Conservation (phyloP, 1,284 basidiomycete genomes). For the Leccinum solheimii region DNA sequence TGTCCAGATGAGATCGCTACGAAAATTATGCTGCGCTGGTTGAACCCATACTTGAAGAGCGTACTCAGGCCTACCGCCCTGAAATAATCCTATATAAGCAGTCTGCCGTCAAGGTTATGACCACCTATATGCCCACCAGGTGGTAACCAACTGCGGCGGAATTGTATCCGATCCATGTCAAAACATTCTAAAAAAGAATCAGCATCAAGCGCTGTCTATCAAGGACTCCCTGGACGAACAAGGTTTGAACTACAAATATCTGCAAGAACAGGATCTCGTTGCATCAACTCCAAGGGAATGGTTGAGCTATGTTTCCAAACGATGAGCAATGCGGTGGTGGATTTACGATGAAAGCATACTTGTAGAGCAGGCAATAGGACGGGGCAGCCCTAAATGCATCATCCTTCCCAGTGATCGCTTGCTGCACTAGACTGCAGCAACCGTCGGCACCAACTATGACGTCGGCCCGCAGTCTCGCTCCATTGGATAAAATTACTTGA, state of each 20-base stretch:
- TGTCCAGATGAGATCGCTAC: conserved; percentile 9
- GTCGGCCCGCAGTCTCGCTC: conserved; percentile 50
- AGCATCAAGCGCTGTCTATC: neutral
- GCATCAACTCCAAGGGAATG: conserved; percentile 43
- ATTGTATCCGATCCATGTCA: conserved; percentile 44
- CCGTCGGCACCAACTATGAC: conserved; percentile 71
- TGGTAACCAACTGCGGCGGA: conserved; percentile 39
- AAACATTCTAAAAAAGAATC: conserved; percentile 34
- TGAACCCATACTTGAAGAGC: conserved; percentile 29
- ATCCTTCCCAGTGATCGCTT: conserved; percentile 17
- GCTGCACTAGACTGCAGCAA: conserved; percentile 24
- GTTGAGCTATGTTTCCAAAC: conserved; percentile 39
- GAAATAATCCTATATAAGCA: conserved; percentile 3
- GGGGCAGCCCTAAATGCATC: conserved; percentile 20
- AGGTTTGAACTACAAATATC: conserved; percentile 32
- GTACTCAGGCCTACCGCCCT: conserved; percentile 30
- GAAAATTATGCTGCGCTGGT: conserved; percentile 2
- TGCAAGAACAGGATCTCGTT: conserved; percentile 38
- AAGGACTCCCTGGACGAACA: conserved; percentile 29
- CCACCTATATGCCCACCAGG: conserved; percentile 32
- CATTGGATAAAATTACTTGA: conserved; percentile 44
- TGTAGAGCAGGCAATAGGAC: conserved; percentile 41
- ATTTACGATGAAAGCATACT: conserved; percentile 37
- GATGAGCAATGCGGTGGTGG: neutral
- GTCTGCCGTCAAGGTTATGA: neutral